phyloP scores from a whole-genome alignment of 169 alveolate genomes.

The Plasmodium falciparum region DNA sequence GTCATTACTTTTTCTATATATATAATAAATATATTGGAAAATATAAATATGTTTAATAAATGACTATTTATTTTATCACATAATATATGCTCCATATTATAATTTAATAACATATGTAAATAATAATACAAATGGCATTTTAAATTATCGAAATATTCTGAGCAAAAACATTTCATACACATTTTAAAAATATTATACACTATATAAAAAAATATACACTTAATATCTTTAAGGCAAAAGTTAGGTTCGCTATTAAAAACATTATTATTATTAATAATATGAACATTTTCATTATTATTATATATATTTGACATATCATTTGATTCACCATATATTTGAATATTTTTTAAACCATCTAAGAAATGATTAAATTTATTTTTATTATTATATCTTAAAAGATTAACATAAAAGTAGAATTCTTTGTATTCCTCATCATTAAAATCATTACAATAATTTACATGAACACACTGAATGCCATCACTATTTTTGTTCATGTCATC shows the following conservation, averaged over 20 bases:
- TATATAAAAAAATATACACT: conserved; percentile 40
- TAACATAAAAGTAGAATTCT: conserved; percentile 28
- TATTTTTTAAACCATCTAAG: neutral
- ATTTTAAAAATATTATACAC: conserved; percentile 55
- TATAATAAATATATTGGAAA: conserved; percentile 51
- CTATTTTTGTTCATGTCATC: neutral
- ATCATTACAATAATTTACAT: neutral
- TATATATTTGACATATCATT: neutral
- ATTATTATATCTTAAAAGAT: conserved; percentile 31
- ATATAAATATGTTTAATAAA: conserved; percentile 58
- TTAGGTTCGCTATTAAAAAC: conserved; percentile 14
- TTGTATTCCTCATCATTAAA: conserved; percentile 25
- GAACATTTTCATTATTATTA: neutral
- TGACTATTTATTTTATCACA: conserved; percentile 71
- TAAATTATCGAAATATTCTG: conserved; percentile 52
- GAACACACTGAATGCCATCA: too few relatives aligned
- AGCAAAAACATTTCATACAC: conserved; percentile 47
- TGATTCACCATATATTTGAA: neutral
- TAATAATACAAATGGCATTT: conserved; percentile 32
- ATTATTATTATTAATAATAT: neutral
- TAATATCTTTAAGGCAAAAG: conserved; percentile 46
- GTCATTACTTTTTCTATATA: conserved; percentile 58
- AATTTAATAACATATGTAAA: conserved; percentile 40
- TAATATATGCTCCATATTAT: conserved; percentile 37
- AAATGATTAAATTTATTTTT: conserved; percentile 17